phyloP scores from a whole-genome alignment of 2,329 filamentous ascomycete species.

The Penicillium rolfsii region DNA sequence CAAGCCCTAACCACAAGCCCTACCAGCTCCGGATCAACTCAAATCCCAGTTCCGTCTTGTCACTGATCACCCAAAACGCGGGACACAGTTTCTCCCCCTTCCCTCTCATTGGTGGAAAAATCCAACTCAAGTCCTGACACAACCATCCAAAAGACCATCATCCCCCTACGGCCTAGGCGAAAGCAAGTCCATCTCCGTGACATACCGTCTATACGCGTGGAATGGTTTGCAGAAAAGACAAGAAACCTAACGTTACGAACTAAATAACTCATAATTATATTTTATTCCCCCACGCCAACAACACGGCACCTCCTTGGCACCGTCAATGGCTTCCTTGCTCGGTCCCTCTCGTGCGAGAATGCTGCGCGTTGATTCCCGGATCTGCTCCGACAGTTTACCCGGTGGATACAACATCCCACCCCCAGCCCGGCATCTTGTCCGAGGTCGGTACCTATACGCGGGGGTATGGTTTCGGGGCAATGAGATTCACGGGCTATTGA shows the following conservation, averaged over 20 bases:
- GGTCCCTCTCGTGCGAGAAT: slow-evolving; percentile 13
- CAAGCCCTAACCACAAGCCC: slow-evolving; percentile 18
- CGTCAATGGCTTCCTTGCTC: neutral
- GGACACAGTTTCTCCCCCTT: slow-evolving; percentile 11
- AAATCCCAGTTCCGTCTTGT: slow-evolving; percentile 7
- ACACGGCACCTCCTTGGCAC: neutral
- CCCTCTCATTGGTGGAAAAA: slow-evolving; percentile 33
- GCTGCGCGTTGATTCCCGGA: slow-evolving; percentile 6
- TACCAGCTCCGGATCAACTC: slow-evolving; percentile 6
- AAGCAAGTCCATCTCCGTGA: neutral
- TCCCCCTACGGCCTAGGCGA: too few species aligned
- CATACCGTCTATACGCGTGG: neutral
- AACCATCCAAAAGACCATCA: neutral
- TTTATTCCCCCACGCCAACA: neutral
- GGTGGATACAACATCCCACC: neutral
- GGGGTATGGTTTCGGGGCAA: neutral
- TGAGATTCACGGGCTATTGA: neutral
- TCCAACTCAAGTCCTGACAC: neutral
- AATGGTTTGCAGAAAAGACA: neutral
- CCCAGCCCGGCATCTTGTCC: slow-evolving; percentile 10
- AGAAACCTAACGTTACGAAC: neutral
- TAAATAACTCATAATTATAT: neutral
- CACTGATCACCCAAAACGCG: slow-evolving; percentile 10
- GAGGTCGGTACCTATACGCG: slow-evolving; percentile 1
- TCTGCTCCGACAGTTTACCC: slow-evolving; percentile 1